Conservation (phyloP, 1,139 yeast genomes). For the Yamadazyma jaroonii region DNA sequence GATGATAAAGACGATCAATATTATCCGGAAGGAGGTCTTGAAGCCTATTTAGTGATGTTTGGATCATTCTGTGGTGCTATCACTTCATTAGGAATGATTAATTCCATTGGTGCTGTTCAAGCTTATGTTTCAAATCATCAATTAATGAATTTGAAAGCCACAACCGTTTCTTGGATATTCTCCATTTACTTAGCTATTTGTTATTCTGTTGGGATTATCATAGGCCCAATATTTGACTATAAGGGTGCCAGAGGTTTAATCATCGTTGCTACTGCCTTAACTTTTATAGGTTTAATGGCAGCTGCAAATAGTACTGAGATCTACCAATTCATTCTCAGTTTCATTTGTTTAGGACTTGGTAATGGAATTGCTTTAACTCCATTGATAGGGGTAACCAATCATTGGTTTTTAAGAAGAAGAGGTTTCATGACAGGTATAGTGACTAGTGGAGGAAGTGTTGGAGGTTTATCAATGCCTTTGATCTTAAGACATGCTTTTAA, state of each 20-base stretch:
- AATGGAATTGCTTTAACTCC: conserved; percentile 36
- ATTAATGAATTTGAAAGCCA: conserved; percentile 36
- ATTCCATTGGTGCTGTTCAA: conserved; percentile 61
- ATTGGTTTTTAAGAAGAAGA: conserved; percentile 34
- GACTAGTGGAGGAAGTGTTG: conserved; percentile 39
- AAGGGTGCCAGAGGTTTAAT: conserved; percentile 30
- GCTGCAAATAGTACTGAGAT: conserved; percentile 27
- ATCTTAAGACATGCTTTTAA: conserved; percentile 30
- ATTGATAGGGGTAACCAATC: conserved; percentile 35
- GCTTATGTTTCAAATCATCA: conserved; percentile 56
- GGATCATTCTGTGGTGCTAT: conserved; percentile 60
- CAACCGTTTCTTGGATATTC: conserved; percentile 45
- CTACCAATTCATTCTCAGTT: conserved; percentile 35
- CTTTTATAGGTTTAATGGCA: conserved; percentile 33
- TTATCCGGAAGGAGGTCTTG: conserved; percentile 63
- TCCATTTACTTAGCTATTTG: conserved; percentile 32
- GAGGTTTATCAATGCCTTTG: conserved; percentile 36
- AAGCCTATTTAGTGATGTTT: conserved; percentile 57
- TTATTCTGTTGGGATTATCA: conserved; percentile 30
- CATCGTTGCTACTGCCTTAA: conserved; percentile 23
- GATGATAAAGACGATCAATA: conserved; percentile 11
- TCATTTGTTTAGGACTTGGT: conserved; percentile 34
- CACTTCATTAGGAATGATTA: conserved; percentile 57
- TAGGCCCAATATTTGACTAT: conserved; percentile 37
- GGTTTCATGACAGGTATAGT: conserved; percentile 38